phyloP scores from a whole-genome alignment of 108 stramenopile species.

The Nitzschia sp. region DNA sequence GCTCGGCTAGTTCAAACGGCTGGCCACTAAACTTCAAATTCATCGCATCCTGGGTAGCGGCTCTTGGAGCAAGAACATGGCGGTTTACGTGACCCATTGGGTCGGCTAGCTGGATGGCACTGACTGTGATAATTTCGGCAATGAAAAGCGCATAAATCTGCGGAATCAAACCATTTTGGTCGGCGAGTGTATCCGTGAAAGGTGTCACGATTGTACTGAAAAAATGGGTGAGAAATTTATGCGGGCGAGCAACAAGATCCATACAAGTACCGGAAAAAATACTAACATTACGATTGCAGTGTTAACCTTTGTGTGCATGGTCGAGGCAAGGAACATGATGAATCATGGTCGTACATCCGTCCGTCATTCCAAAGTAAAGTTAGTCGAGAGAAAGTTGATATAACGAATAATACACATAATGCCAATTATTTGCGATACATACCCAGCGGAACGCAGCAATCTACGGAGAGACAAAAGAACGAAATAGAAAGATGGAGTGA shows the following conservation, averaged over 20 bases:
- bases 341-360: too few species aligned
- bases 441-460: slow-evolving; percentile 75
- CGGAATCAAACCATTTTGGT: slow-evolving; percentile 29
- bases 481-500: background rate
- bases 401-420: too few species aligned
- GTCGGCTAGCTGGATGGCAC: slow-evolving; percentile 58
- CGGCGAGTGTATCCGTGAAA: slow-evolving; percentile 51
- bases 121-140: slow-evolving; percentile 76
- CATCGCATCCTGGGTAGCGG: slow-evolving; percentile 79
- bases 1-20: slow-evolving; percentile 74
- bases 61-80: slow-evolving; percentile 77
- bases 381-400: too few species aligned
- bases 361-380: too few species aligned
- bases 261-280: too few species aligned
- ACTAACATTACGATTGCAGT: slow-evolving; percentile 71
- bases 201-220: slow-evolving; percentile 70
- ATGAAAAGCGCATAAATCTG: slow-evolving; percentile 53
- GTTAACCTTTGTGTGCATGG: too few species aligned
- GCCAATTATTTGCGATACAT: too few species aligned
- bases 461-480: background rate
- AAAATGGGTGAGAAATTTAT: too few species aligned
- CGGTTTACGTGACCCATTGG: slow-evolving; percentile 60
- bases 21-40: slow-evolving; percentile 75
- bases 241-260: too few species aligned
- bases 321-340: too few species aligned